Evolutionary conservation across 495 filamentous ascomycete species (phyloP), one percentile per base, ranked within the genome.

Genomic region (Evansstolkia leycettana): DNA sequence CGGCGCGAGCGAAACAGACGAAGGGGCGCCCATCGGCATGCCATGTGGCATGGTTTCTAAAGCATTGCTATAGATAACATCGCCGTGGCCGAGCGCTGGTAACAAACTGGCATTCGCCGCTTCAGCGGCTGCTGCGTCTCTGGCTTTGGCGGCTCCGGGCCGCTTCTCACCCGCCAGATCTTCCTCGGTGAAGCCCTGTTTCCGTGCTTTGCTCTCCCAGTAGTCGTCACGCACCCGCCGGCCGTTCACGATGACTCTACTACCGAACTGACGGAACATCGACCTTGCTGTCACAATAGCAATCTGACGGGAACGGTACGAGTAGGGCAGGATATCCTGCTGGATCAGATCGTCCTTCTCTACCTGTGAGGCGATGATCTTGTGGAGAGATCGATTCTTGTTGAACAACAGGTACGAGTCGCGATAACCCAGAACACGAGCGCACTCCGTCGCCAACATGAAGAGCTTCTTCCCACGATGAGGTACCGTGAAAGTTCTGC

Each of bases 241-340:
- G 9, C 90, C 90, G 48, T 84, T 80, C 3, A 80, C 75, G 38
- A 99, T 92, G 25, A 99, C 80, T 35, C 92, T 70, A 47, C 86
- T 93, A n/a, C 90, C 90, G 52, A 99, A 99, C 57, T 99, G 90
- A 12, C 90, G 80, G 54, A 96, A 99, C 90, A 99, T 99, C 31
- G 90, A 95, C 42, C 82, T 78, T n/a, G 90, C 90, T 2, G 90
- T 95, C 18, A 99, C 90, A 39, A 99, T 96, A 17, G 90, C 92
- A 40, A 96, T 99, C 59, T 99, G 90, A 27, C 90, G 80, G 5
- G 90, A 99, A 14, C 92, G 76, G 49, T 99, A 99, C 15, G 90
- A 96, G 58, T 96, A 99, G 0, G 92, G 92, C 18, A 99, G 62
- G 35, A 96, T 87, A 48, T 95, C 90, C 58, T 96, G 86, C 37